Base-by-base conservation (phyloP, 2,329 filamentous ascomycete genomes). In the Microsporum ferrugineum region DNA sequence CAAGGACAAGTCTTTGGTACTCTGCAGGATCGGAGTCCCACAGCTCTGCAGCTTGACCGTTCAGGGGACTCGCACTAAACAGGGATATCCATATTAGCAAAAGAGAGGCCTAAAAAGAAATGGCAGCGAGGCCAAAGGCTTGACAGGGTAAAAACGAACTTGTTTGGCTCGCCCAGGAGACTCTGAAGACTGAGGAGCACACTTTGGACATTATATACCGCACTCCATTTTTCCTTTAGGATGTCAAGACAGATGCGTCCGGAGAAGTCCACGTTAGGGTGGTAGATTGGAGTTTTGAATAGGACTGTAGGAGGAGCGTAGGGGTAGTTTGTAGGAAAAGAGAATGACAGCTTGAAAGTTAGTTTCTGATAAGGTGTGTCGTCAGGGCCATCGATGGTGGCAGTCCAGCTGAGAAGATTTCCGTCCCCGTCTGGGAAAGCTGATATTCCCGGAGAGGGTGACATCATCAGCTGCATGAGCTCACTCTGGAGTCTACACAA, bases 281-380 rank as follows among this genome's bases (percentile, higher is more conserved):
- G 94, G 80, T 97, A 99, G 77, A 99, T 96, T 41, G 94, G 94
- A 5, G 95, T 99, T 80, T 91, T 95, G 85, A 96, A 99, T 63
- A 96, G 82, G 17, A 99, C 94, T 1, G 88, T 90, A 0, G 94
- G 94, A 27, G 94, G 84, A 1, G 87, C 84, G 74, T 96, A 96
- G 7, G 94, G 94, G 73, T 99, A 99, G 78, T 92, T 96, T 68
- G 83, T 80, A 6, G 92, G 91, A 76, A 97, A 99, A 56, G 85
- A 82, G 73, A 99, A 92, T 67, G 86, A 88, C 67, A 99, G 88
- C 80, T 96, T 97, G 78, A 99, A 88, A 56, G 84, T 89, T 60
- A 97, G 83, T 66, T 85, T 85, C 41, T 88, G 86, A 75, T 99
- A 99, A 60, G 91, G 92, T 0, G 94, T 99, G 70, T 90, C 91